phyloP scores from a whole-genome alignment of 257 asterid species.

The Lithospermum erythrorhizon region DNA sequence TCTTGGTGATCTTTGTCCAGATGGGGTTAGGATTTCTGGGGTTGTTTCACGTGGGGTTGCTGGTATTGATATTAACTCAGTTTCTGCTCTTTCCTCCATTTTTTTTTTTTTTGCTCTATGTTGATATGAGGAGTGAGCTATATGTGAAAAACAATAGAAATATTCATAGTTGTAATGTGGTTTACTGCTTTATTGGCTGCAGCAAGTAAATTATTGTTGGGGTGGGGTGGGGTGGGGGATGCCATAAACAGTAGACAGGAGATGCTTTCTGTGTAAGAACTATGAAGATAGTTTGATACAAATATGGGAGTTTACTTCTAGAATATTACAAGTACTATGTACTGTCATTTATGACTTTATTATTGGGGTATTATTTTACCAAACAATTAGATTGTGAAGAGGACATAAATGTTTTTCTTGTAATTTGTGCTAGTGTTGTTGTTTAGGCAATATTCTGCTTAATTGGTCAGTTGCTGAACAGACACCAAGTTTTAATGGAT shows the following conservation, averaged over 20 bases:
- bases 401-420: too few relatives aligned
- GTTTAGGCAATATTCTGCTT: too few relatives aligned
- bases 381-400: too few relatives aligned
- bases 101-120: too few relatives aligned
- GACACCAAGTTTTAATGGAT: too few relatives aligned
- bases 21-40: conserved; percentile 87
- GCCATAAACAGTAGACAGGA: background rate
- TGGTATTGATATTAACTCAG: conserved; percentile 92
- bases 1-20: conserved; percentile 87
- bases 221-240: background rate
- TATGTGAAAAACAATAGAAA: background rate
- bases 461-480: too few relatives aligned
- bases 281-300: background rate
- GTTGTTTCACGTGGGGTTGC: conserved; percentile 96
- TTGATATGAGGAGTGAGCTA: background rate
- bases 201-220: too few relatives aligned
- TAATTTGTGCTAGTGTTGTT: too few relatives aligned
- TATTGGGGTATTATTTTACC: too few relatives aligned
- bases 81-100: conserved; percentile 94
- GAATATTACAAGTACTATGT: too few relatives aligned
- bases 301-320: too few relatives aligned
- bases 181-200: background rate
- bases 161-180: background rate
- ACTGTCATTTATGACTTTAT: too few relatives aligned
- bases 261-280: background rate